Evolutionary conservation across 306 rosid species (phyloP), one percentile per base, ranked within the genome.

Genomic region (Malus asiatica): DNA sequence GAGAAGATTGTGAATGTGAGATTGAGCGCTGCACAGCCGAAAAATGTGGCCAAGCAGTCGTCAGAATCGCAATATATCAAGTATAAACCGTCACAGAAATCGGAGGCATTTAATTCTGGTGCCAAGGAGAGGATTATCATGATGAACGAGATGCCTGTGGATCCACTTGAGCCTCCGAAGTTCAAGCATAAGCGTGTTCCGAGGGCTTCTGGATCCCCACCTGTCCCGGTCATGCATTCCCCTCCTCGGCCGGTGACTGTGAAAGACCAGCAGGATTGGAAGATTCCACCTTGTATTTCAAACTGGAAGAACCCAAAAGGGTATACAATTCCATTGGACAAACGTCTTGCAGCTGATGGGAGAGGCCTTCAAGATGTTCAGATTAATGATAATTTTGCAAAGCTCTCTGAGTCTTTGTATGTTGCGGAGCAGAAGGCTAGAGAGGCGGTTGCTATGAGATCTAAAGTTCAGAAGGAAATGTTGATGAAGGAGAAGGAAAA

Each of bases 241-340:
- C 97, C 96, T 58, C 98, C 97, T 0, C 82, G 97, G 65, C 97
- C 95, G 12, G 95, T 92, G 82, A 91, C 96, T 1, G 92, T 91
- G 76, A 94, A 91, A 78, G 98, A 94, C 72, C 96, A 90, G 81
- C 95, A 90, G 69, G 98, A 94, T 72, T 94, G 97, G 98, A 91
- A 94, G 80, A 92, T 92, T 40, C 98, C 97, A 1, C 98, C 96
- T 22, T 92, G 96, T 69, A 91, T 94, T 62, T 94, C 97, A 15
- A 90, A 87, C 82, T 94, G 97, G 98, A 90, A 94, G 95, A 94
- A 94, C 73, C 97, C 96, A 0, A 94, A 94, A 85, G 96, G 98
- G 80, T 89, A 94, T 25, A 91, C 94, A 0, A 94, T 94, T 69
- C 97, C 97, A 3, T 92, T 94, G 71, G 98, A 91, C 75, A 91